Conservation (phyloP, 257 asterid genomes). For the Hygrophila difformis region DNA sequence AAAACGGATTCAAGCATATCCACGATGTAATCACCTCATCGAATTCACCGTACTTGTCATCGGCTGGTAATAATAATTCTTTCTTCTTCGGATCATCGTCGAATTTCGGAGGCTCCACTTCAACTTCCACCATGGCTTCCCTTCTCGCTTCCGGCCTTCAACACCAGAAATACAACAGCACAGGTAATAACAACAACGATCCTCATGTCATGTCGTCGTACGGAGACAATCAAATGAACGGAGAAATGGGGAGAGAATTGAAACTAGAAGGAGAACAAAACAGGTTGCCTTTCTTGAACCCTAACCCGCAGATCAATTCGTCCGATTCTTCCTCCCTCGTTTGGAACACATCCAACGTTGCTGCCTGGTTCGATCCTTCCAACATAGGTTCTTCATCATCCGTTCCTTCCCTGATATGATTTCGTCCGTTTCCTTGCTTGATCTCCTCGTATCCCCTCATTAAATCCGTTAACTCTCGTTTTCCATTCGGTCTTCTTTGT, state of each 20-base stretch:
- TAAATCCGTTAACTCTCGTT: background rate
- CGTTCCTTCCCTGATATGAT: conserved; percentile 31
- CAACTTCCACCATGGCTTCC: conserved; percentile 31
- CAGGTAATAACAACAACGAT: conserved; percentile 3
- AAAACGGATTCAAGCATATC: conserved; percentile 23
- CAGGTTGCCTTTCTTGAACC: conserved; percentile 15
- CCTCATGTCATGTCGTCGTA: conserved; percentile 12
- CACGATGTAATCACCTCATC: conserved; percentile 15
- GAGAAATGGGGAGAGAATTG: conserved; percentile 14
- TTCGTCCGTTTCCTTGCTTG: conserved; percentile 8
- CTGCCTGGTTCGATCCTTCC: conserved; percentile 46
- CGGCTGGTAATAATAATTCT: conserved; percentile 13
- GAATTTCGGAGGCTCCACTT: conserved; percentile 7
- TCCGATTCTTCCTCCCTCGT: conserved; percentile 31
- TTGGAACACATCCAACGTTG: conserved; percentile 28
- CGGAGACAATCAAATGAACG: conserved; percentile 15
- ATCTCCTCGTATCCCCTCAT: conserved; percentile 6
- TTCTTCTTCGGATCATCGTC: conserved; percentile 29
- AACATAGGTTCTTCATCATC: conserved; percentile 43
- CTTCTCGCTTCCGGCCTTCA: conserved; percentile 25
- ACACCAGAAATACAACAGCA: conserved; percentile 14
- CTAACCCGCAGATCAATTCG: conserved; percentile 14
- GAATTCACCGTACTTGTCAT: conserved; percentile 6
- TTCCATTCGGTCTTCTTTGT: background rate
- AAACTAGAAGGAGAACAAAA: conserved; percentile 22